Evolutionary conservation across 352 stramenopile genomes (phyloP).

Genomic region (Globisporangium echinulatum): DNA sequence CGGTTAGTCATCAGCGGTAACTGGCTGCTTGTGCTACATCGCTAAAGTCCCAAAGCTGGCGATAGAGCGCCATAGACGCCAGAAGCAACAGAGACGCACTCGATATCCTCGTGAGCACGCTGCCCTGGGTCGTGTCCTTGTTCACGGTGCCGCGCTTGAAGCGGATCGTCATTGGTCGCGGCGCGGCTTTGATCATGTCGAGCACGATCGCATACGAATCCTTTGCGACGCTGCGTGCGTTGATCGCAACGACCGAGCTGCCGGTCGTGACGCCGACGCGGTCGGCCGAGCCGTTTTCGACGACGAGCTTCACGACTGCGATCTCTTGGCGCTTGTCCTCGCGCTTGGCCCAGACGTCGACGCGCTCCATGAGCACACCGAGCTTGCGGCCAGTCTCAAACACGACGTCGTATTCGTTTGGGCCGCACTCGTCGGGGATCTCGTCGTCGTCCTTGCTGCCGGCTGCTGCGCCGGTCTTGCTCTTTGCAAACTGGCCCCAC

Average conservation of each 20-base stretch:
- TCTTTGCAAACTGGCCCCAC: conserved; percentile 12
- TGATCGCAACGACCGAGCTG: conserved; percentile 73
- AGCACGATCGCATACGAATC: conserved; percentile 63
- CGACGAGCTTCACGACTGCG: conserved; percentile 74
- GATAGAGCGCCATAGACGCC: no score
- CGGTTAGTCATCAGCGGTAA: no score
- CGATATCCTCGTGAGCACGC: conserved; percentile 72
- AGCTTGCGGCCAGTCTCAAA: conserved; percentile 75
- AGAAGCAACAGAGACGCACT: conserved; percentile 26
- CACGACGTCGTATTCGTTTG: conserved; percentile 67
- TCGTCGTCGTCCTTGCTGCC: conserved; percentile 13
- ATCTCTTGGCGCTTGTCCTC: conserved; percentile 54
- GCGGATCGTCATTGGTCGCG: conserved; percentile 66
- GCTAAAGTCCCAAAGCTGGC: no score
- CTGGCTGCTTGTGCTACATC: no score
- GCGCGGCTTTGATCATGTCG: conserved; percentile 70
- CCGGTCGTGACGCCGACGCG: conserved; percentile 55
- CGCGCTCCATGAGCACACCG: conserved; percentile 77
- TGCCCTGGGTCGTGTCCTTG: conserved; percentile 68
- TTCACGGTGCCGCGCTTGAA: conserved; percentile 58
- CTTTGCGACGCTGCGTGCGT: conserved; percentile 39
- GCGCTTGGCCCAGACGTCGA: conserved; percentile 51
- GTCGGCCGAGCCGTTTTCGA: conserved; percentile 71
- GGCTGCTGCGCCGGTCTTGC: not conserved
- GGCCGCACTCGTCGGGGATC: conserved; percentile 27